Conservation (phyloP, 768 basidiomycete genomes). For the Cyathus striatus region DNA sequence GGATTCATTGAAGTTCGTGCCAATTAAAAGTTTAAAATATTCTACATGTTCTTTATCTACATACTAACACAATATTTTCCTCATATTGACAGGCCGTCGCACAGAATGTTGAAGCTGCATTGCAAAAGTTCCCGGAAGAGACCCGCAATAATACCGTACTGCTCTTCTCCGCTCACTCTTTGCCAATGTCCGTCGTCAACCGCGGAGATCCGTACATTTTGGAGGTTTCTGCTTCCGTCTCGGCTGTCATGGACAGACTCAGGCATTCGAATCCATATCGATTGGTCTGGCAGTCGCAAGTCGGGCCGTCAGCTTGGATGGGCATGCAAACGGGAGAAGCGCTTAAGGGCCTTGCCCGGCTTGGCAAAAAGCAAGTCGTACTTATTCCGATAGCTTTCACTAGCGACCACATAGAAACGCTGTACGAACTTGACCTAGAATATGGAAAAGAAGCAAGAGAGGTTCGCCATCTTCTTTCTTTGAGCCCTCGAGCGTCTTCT, state of each 20-base stretch:
- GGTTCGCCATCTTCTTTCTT: conserved; percentile 40
- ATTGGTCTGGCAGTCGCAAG: conserved; percentile 96
- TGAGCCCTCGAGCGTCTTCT: conserved; percentile 7
- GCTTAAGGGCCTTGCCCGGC: conserved; percentile 77
- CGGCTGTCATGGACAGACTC: conserved; percentile 88
- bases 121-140: conserved; percentile 71
- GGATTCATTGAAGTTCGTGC: conserved; percentile 90
- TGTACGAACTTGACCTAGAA: conserved; percentile 94
- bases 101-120: conserved; percentile 78
- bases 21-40: too few species aligned
- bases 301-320: conserved; percentile 97
- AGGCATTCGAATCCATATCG: conserved; percentile 82
- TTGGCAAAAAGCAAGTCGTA: conserved; percentile 72
- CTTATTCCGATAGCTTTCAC: conserved; percentile 97
- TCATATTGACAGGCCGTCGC: conserved; percentile 69
- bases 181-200: conserved; percentile 98
- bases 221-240: conserved; percentile 92
- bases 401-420: conserved; percentile 97
- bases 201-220: conserved; percentile 96
- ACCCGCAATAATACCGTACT: conserved; percentile 73
- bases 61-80: neutral
- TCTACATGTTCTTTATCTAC: neutral
- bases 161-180: conserved; percentile 94
- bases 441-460: conserved; percentile 87
- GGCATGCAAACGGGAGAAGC: conserved; percentile 94